Evolutionary conservation across 345 rosid species (phyloP).

Genomic region (Populus davidiana): DNA sequence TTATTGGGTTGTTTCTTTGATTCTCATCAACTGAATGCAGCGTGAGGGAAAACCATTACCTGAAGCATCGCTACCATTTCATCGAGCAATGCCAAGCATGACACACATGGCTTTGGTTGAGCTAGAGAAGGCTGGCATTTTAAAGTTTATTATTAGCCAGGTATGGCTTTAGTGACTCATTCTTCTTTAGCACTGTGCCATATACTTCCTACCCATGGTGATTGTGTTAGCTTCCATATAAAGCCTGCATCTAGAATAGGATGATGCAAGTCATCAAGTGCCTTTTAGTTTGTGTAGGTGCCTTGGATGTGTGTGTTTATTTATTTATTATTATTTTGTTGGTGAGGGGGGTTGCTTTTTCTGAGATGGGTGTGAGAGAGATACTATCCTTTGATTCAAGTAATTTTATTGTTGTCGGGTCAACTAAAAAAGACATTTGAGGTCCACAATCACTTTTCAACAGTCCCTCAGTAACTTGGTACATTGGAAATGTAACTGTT

Average conservation of each 20-base stretch:
- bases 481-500: background rate
- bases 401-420: background rate
- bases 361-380: background rate
- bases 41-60: conserved; percentile 89
- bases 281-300: background rate
- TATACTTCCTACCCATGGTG: background rate
- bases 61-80: conserved; percentile 87
- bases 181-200: background rate
- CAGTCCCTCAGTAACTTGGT: background rate
- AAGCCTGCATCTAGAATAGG: background rate
- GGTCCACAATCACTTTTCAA: background rate
- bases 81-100: conserved; percentile 94
- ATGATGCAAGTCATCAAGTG: background rate
- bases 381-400: background rate
- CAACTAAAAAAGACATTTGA: background rate
- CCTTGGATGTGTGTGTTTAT: background rate
- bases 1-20: background rate
- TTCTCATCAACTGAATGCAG: conserved; percentile 34
- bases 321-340: background rate
- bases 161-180: conserved; percentile 26
- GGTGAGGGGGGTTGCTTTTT: background rate
- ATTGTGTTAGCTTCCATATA: background rate
- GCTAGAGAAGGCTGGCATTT: conserved; percentile 79
- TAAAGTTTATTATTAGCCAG: conserved; percentile 90
- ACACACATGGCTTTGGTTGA: conserved; percentile 97